A percentile compares a stretch with the other conserved stretches of the same genome.
phyloP scores from a whole-genome alignment of 2,329 filamentous ascomycete species.

The Ambrosiella cleistominuta region DNA sequence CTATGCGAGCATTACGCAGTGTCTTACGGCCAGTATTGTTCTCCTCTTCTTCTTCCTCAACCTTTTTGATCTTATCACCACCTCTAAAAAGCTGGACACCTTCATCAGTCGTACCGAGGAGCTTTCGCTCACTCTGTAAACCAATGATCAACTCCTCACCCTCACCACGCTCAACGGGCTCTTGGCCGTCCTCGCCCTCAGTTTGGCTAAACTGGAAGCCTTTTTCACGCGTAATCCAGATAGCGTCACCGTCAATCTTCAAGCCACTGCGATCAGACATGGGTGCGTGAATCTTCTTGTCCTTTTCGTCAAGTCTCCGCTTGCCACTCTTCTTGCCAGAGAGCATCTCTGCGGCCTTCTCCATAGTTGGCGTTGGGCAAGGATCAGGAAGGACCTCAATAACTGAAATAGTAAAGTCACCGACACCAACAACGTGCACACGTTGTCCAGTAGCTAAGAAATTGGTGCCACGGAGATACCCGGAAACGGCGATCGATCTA shows the following conservation, averaged over 20 bases:
- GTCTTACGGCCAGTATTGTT: constrained; percentile 45
- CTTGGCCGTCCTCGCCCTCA: constrained; percentile 45
- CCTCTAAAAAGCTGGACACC: constrained; percentile 76
- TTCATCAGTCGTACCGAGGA: constrained; percentile 67
- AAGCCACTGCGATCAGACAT: constrained; percentile 97
- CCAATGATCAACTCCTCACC: constrained; percentile 90
- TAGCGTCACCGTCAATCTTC: constrained; percentile 89
- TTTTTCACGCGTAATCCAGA: constrained; percentile 63
- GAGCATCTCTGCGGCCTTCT: constrained; percentile 69
- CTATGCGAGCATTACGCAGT: constrained; percentile 38
- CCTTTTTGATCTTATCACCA: constrained; percentile 47
- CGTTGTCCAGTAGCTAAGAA: constrained; percentile 71
- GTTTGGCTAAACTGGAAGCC: constrained; percentile 59
- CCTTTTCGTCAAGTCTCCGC: constrained; percentile 79
- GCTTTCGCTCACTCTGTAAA: constrained; percentile 62
- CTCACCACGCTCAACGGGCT: constrained; percentile 63
- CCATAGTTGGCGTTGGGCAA: constrained; percentile 82
- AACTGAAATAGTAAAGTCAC: constrained; percentile 65
- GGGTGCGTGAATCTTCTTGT: constrained; percentile 87
- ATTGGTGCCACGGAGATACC: constrained; percentile 87
- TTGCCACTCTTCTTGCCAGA: constrained; percentile 62
- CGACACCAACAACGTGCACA: constrained; percentile 82
- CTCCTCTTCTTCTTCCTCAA: constrained; percentile 20
- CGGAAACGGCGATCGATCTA: constrained; percentile 75
- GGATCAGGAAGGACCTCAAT: constrained; percentile 86